These are phyloP conservation scores for Saccharomycopsis fibuligera DNA, from an alignment of 805 yeast genomes.

Conservation along the genomic window DNA sequence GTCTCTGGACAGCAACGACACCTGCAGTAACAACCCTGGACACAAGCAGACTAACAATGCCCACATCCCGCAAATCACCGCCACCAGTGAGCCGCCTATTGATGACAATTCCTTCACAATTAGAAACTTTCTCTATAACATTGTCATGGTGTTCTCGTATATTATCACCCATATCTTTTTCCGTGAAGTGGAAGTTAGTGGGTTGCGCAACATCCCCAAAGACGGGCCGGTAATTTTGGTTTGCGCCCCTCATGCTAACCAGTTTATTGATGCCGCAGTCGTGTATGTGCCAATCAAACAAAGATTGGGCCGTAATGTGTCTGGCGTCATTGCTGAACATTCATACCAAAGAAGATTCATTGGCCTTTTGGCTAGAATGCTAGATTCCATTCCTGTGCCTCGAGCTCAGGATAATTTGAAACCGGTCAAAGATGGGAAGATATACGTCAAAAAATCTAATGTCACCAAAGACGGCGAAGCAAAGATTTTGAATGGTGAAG, in stretches of 20 bases:
- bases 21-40: too few relatives aligned
- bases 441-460: constrained; percentile 45
- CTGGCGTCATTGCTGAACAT: constrained; percentile 57
- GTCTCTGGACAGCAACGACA: too few relatives aligned
- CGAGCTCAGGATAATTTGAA: constrained; percentile 82
- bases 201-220: constrained; percentile 55
- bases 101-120: constrained; percentile 10
- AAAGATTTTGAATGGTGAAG: constrained; percentile 48
- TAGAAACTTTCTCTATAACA: constrained; percentile 18
- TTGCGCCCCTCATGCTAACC: constrained; percentile 97
- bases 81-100: constrained; percentile 22
- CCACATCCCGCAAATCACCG: constrained; percentile 12
- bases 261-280: constrained; percentile 49
- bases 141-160: constrained; percentile 22
- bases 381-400: constrained; percentile 80
- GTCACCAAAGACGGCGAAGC: constrained; percentile 30
- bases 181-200: constrained; percentile 67
- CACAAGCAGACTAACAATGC: too few relatives aligned
- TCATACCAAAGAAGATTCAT: constrained; percentile 59
- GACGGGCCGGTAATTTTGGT: constrained; percentile 86
- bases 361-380: constrained; percentile 67
- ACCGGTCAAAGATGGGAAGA: constrained; percentile 57
- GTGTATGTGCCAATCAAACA: constrained; percentile 18
- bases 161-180: constrained; percentile 40
- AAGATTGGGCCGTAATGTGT: constrained; percentile 16